Evolutionary conservation across 2,329 filamentous ascomycete species (phyloP), one percentile per base, ranked within the genome.

Genomic region (Arachnopeziza araneosa): DNA sequence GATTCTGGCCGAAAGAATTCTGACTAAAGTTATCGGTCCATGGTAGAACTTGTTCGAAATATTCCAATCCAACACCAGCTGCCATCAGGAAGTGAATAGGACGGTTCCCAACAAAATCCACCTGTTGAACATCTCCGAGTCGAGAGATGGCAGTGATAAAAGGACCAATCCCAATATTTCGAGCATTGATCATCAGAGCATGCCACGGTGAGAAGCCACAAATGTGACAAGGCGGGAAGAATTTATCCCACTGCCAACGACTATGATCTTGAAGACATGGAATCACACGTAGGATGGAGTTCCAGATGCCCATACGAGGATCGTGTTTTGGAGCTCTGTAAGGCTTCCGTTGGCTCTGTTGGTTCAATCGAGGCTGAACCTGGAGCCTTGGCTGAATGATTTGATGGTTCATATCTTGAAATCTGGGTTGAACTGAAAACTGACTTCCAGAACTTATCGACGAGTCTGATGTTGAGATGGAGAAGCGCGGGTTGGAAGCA

Each of bases 121-220:
- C 52, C 50, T 58, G 63, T 23, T 24, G 32, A 12, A 56, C 36
- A 26, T 63, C 59, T 19, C 56, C 55, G 2, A 67, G 51, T 12
- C 55, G 55, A n/a, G 55, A 57, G 56, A 67, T 60, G 6, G 64
- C 62, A 3, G 48, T 55, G 1, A 54, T 24, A 50, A 68, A 68
- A 12, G 52, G 57, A 10, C 50, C 50, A 4, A 61, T 55, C 23
- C 62, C 57, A 23, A 66, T 61, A n/a, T 55, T 61, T 26, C 60
- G 53, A 53, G 64, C 65, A 30, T 65, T 52, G 3, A 68, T 55
- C 66, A 68, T 68, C 12, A 68, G 58, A 36, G 64, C 63, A 36
- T 66, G 65, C 60, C 63, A 66, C 48, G 60, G 64, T 19, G 63
- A 65, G 51, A 65, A 67, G 4, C 66, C 66, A 54, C 66, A 68